Percentiles rank a stretch among this genome's conserved stretches.
Conservation (phyloP, 2,329 filamentous ascomycete species). For the Atkinsonella hypoxylon region DNA sequence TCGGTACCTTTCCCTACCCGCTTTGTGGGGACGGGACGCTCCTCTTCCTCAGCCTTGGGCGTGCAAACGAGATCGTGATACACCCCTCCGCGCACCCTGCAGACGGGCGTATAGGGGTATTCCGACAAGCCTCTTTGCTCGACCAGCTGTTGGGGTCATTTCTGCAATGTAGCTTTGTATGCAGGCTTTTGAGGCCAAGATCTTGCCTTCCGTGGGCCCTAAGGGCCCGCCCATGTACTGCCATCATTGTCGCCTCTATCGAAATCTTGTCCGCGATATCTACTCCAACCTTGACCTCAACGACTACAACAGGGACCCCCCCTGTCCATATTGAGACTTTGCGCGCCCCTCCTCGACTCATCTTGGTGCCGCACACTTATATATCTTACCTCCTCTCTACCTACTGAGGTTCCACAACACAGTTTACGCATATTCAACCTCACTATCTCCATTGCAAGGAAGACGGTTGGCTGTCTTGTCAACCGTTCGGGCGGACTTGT, state of each 20-base stretch:
- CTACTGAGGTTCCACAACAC: not conserved
- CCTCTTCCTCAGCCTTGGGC: slow-evolving; percentile 1
- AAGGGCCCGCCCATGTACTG: slow-evolving; percentile 2
- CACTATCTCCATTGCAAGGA: not conserved
- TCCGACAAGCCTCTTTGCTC: not conserved
- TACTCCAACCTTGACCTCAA: slow-evolving; percentile 1
- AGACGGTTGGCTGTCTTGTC: not conserved
- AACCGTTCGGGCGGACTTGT: not conserved
- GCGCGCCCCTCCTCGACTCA: not conserved
- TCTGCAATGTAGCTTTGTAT: not conserved
- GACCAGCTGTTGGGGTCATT: slow-evolving; percentile 4
- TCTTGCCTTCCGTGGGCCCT: slow-evolving; percentile 5
- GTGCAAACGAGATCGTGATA: not conserved
- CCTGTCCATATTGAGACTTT: slow-evolving; percentile 3
- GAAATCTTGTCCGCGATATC: slow-evolving; percentile 2
- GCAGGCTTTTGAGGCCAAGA: slow-evolving; percentile 5
- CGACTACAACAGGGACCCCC: slow-evolving; percentile 1
- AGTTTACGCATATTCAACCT: not conserved
- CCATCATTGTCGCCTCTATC: slow-evolving; percentile 2
- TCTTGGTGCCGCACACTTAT: slow-evolving; percentile 1
- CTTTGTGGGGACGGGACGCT: slow-evolving; percentile 6
- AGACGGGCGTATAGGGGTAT: slow-evolving; percentile 4
- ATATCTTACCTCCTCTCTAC: slow-evolving; percentile 2
- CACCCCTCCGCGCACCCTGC: not conserved
- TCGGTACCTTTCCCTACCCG: slow-evolving; percentile 4